Conservation (phyloP, 495 filamentous ascomycete genomes). For the Pseudoneurospora amorphoporcata region DNA sequence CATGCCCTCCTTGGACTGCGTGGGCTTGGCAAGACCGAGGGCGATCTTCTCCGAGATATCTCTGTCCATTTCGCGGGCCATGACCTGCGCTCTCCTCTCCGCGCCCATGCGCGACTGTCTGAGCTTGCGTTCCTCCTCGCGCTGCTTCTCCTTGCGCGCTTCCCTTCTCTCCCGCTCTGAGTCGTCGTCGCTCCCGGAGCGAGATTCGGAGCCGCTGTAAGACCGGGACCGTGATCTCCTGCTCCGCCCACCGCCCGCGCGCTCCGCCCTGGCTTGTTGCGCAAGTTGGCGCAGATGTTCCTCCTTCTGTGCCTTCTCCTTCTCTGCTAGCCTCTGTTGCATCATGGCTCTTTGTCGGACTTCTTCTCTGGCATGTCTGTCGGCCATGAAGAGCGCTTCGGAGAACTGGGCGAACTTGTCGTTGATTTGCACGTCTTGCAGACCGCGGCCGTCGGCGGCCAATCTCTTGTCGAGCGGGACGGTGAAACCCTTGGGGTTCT, state of each 20-base stretch:
- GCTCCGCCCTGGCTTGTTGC: conserved; percentile 81
- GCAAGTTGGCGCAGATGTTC: conserved; percentile 83
- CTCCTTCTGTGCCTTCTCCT: conserved; percentile 89
- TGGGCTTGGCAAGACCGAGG: conserved; percentile 88
- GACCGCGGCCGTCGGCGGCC: conserved; percentile 85
- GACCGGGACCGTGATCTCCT: conserved; percentile 40
- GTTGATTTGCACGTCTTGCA: conserved; percentile 95
- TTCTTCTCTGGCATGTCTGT: conserved; percentile 90
- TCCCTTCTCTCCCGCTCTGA: conserved; percentile 70
- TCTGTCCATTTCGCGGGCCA: conserved; percentile 91
- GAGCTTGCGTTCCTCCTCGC: conserved; percentile 78
- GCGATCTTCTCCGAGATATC: conserved; percentile 98
- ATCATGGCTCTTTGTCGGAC: conserved; percentile 85
- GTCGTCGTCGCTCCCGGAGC: conserved; percentile 49
- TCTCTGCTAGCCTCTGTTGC: conserved; percentile 95
- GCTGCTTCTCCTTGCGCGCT: conserved; percentile 64
- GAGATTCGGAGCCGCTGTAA: conserved; percentile 45
- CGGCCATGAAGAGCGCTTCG: conserved; percentile 87
- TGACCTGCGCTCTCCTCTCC: conserved; percentile 76
- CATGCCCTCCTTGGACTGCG: conserved; percentile 81
- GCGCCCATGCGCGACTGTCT: conserved; percentile 93
- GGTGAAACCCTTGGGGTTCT: conserved; percentile 98
- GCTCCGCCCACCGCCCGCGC: conserved; percentile 42
- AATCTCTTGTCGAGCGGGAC: conserved; percentile 93
- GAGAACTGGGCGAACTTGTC: conserved; percentile 98